Evolutionary conservation across 345 rosid genomes (phyloP), one percentile per base, ranked within the genome.

Genomic region (Eucalyptus curtisii): DNA sequence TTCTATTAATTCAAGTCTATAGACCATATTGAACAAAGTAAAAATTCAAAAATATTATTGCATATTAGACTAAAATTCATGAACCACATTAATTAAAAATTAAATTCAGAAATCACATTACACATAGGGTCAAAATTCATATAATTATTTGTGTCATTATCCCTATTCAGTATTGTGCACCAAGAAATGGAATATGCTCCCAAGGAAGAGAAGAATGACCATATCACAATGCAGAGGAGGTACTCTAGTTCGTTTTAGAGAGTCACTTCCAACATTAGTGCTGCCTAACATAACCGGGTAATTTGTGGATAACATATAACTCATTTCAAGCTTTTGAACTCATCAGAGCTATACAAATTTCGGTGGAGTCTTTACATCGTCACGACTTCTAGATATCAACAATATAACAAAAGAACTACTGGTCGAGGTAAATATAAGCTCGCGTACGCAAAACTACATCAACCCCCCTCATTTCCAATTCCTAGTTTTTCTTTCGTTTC

Each of bases 71-170:
- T 55, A 24, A 9, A 55, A 4, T 2, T 55, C 13, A 10, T 22
- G 6, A 24, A 24, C 3, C 0, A 24, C 5, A 4, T 55, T 55
- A 55, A 20, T 22, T 55, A 55, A 55, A 55, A 20, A 20, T 55
- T 8, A 55, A 9, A 24, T 55, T 24, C 6, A 55, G 0, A 24
- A 9, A 55, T 3, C 61, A 55, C 2, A 55, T 0, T 55, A 24
- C 13, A 9, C 27, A 55, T 55, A 8, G 0, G 3, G 2, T 17
- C 61, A 24, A 55, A 55, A 10, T 55, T 55, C 3, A 22, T 22
- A 55, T 52, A 22, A 55, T 7, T 55, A 55, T 55, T 9, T 55
- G 3, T 24, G 13, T 55, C 61, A 55, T 10, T 10, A 10, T 55
- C 1, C 61, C 6, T 24, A 0, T 24, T 13, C 30, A 55, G 1